phyloP scores from a whole-genome alignment of 257 asterid genomes.

The Echites panduratus region DNA sequence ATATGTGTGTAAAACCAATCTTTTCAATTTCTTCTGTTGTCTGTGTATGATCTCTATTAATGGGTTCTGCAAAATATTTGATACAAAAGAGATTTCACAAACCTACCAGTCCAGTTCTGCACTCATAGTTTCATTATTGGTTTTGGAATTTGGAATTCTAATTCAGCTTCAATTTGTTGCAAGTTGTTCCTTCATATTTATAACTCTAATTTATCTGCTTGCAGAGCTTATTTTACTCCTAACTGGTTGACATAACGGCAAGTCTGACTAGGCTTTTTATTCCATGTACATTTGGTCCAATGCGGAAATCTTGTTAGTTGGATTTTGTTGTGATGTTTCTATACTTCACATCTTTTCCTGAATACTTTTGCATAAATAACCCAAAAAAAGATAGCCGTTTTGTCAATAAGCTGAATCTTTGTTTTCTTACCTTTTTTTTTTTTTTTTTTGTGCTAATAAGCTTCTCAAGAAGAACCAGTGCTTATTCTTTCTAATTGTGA shows the following conservation, averaged over 20 bases:
- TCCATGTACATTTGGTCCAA: neutral
- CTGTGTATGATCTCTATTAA: neutral
- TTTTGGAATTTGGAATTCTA: neutral
- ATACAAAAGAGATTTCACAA: neutral
- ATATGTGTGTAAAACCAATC: neutral
- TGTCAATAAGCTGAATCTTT: neutral
- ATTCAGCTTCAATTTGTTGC: neutral
- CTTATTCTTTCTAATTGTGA: neutral
- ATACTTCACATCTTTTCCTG: neutral
- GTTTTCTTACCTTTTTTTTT: neutral
- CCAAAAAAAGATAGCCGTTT: no score
- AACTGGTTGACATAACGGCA: neutral
- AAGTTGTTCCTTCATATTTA: neutral
- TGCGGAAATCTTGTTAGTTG: neutral
- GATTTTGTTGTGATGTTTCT: neutral
- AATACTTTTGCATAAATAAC: neutral
- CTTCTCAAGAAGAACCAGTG: neutral
- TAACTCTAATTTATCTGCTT: neutral
- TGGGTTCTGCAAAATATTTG: neutral
- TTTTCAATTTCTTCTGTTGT: neutral
- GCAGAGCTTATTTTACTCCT: neutral
- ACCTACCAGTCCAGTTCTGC: neutral
- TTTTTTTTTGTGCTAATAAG: neutral
- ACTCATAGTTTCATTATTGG: neutral
- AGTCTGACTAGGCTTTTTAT: neutral